Base-by-base conservation (phyloP, 2,329 filamentous ascomycete species). In the Aspergillus sp. region DNA sequence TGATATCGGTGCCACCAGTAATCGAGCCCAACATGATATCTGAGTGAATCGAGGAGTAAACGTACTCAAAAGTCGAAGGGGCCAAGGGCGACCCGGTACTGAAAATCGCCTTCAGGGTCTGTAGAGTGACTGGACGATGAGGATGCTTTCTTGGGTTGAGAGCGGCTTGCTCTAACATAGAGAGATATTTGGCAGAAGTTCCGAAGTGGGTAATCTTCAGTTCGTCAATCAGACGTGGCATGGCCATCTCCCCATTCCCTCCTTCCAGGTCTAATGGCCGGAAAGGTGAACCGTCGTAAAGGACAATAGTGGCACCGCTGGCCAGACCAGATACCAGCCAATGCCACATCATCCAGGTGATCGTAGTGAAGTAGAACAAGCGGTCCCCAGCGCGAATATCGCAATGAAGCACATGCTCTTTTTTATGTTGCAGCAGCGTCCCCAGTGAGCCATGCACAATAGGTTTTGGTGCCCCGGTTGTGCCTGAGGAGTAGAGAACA, bases 301-400 rank as follows among this genome's bases (percentile, higher is more conserved):
- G 84, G 22, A 98, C 84, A 13, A 98, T 82, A 0, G 92, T 94
- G 11, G 91, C 86, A 57, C 94, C 94, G 31, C 87, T 89, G 9
- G 93, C 91, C 4, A 98, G 87, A 6, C 89, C 92, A 1, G 92
- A 94, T 22, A 97, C 86, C 46, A 93, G 89, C 93, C 94, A 98
- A 76, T 98, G 94, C 93, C 93, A 97, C 94, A 98, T 98, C 93
- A 99, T 98, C 95, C 93, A 97, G 0, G 92, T 96, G 11, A 90
- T 93, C 3, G 93, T 97, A 1, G 93, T 97, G 80, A 93, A 97
- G 80, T 97, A 97, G 76, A 97, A 91, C 72, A 97, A 84, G 22
- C 89, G 85, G 47, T 93, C 91, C 2, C 83, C 81, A 0, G 89
- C 84, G 8, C 84, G 83, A 65, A 99, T 87, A 23, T 93, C 92